Base-by-base conservation (phyloP, 1,284 basidiomycete species). In the Sporisorium graminicola region DNA sequence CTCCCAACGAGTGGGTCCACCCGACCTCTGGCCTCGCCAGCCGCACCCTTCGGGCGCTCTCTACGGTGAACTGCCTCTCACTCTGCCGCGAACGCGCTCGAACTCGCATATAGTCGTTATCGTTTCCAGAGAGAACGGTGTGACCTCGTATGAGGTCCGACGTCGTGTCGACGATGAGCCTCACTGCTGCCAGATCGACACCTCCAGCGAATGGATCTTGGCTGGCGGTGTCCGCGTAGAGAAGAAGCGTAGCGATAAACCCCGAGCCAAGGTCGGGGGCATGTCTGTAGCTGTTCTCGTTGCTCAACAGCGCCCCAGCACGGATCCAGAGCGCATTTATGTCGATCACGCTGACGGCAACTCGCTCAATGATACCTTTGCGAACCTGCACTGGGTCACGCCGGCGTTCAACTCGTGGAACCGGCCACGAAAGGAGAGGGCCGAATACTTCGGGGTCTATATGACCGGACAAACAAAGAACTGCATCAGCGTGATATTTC, bases 71-170 rank as follows among this genome's bases (percentile, higher is more conserved):
- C 26, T 44, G 18, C 53, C 40, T 1, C 18, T 55, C 16, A 27
- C 26, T 12, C 18, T 44, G 24, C 53, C 53, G 0, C 40, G 40
- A 5, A 31, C 16, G 3, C 12, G 1, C 16, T 5, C 2, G 12
- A n/a, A 7, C 35, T 35, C 35, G 35, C 13, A 7, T 14, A 14
- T 35, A 3, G 37, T 43, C 5, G 27, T 14, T 14, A 55, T 44
- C 42, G 18, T 24, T n/a, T 42, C 37, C 18, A 37, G 53, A 9
- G 4, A 20, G 5, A n/a, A 55, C 37, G 53, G 40, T 6, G 26
- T 55, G 26, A 55, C 53, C 8, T 31, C 49, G 18, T 49, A 49
- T 26, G 24, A 29, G 47, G 47, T 29, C 16, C 47, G 24, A 29
- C 42, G 5, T 8, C 3, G 5, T 3, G 27, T 7, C 27, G n/a